Base-by-base conservation (phyloP, 495 filamentous ascomycete species). In the Aspergillus homomorphus region DNA sequence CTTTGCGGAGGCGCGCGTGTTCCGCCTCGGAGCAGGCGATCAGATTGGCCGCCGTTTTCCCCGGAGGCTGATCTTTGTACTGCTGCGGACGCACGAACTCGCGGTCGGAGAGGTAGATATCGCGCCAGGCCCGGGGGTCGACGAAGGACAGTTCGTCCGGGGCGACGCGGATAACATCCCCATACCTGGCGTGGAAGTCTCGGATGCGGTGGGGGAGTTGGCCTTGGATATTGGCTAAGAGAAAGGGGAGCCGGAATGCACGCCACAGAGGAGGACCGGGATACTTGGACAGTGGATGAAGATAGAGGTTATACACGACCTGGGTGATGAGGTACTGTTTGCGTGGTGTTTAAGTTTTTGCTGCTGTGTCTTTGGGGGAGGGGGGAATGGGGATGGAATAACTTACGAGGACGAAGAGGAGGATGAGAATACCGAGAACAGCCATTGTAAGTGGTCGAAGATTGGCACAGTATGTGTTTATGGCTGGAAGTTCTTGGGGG, bases 251-350 rank as follows among this genome's bases (percentile, higher is more conserved):
- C 5, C 21, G 26, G 16, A 60, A 62, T 10, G 58, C 58, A 3
- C 43, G 56, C 52, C 63, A 64, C 44, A 65, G 38, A 23, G 45
- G 53, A 44, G 69, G 68, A 5, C 68, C 69, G 12, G 69, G 68
- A 45, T 54, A 67, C 7, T 28, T 44, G 10, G 58, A 54, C 3
- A 72, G 61, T 4, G 69, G 68, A 42, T 72, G 66, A 20, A 67
- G 54, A 23, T 54, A 66, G 33, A 68, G 45, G 28, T 66, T 70
- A 50, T 70, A 63, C 9, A 63, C 18, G 26, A 38, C 19, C 5
- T 38, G 33, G 24, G 12, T 6, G 24, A 20, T 19, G 6, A 50
- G 20, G 21, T 41, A 23, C 33, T 53, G 51, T n/a, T n/a, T n/a
- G n/a, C n/a, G n/a, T n/a, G n/a, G n/a, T n/a, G n/a, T n/a, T n/a